Percentiles rank a stretch among this genome's conserved stretches.
These are phyloP conservation scores for Nakazawaea ambrosiae DNA, from an alignment of 805 yeast genomes.

Conservation along the genomic window DNA sequence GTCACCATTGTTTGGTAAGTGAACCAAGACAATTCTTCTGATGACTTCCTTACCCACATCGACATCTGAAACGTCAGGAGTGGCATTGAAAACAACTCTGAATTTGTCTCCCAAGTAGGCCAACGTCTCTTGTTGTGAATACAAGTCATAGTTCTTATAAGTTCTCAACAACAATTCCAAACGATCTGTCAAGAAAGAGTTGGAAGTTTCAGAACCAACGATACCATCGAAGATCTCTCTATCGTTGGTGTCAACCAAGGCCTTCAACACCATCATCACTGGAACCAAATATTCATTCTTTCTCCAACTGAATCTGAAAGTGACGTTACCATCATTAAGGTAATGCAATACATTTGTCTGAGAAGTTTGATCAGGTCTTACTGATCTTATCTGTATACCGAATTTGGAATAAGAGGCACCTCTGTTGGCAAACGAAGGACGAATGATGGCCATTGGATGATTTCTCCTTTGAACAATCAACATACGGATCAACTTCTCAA, in stretches of 20 bases:
- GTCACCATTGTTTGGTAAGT: constrained; percentile 64
- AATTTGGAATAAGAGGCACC: constrained; percentile 83
- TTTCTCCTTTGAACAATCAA: constrained; percentile 95
- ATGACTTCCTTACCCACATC: constrained; percentile 88
- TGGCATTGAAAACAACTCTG: constrained; percentile 85
- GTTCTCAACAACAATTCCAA: constrained; percentile 86
- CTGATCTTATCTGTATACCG: constrained; percentile 93
- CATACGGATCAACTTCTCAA: constrained; percentile 94
- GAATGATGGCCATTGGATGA: constrained; percentile 95
- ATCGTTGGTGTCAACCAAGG: constrained; percentile 84
- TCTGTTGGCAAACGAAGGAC: constrained; percentile 91
- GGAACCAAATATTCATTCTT: constrained; percentile 94
- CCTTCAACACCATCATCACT: constrained; percentile 86
- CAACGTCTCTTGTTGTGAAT: constrained; percentile 81
- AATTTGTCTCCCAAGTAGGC: constrained; percentile 95
- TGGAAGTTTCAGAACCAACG: constrained; percentile 78
- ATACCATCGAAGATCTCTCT: constrained; percentile 95
- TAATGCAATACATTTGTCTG: constrained; percentile 97
- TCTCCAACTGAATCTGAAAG: constrained; percentile 95
- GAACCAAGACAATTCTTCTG: constrained; percentile 81
- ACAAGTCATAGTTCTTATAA: constrained; percentile 72
- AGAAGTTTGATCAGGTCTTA: constrained; percentile 95
- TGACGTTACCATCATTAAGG: constrained; percentile 90
- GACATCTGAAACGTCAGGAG: constrained; percentile 80
- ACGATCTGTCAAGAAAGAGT: constrained; percentile 97